A percentile compares a stretch with the other conserved stretches of the same genome.
These are phyloP conservation scores for Lepidium didymum DNA, from an alignment of 345 rosid species.

Conservation along the genomic window DNA sequence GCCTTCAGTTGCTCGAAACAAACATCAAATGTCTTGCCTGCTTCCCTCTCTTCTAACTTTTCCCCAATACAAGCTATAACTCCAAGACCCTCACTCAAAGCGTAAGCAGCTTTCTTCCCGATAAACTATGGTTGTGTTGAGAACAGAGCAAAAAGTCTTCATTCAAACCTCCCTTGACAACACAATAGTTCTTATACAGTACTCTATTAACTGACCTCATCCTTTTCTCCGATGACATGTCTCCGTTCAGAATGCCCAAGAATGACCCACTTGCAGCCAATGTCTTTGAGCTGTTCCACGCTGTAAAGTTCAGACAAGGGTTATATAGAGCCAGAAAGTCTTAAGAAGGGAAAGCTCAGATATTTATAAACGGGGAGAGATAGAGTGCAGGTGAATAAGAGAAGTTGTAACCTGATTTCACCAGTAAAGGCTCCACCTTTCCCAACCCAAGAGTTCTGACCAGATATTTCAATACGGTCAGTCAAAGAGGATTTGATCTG, in stretches of 20 bases:
- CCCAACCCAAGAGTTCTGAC: slow-evolving; percentile 93
- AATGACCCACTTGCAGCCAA: slow-evolving; percentile 95
- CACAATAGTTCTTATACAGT: neutral
- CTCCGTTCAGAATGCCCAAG: slow-evolving; percentile 98
- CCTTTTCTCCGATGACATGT: slow-evolving; percentile 83
- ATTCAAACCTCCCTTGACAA: neutral
- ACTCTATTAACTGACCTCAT: slow-evolving; percentile 50
- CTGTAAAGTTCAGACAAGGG: slow-evolving; percentile 28
- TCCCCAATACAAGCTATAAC: slow-evolving; percentile 97
- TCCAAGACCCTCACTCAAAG: slow-evolving; percentile 79
- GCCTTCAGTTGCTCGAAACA: slow-evolving; percentile 90
- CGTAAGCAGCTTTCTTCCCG: slow-evolving; percentile 96
- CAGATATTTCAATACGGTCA: slow-evolving; percentile 70
- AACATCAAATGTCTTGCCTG: slow-evolving; percentile 91
- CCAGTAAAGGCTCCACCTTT: slow-evolving; percentile 99
- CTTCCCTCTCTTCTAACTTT: slow-evolving; percentile 83
- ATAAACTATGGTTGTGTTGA: slow-evolving; percentile 51
- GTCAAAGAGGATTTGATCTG: slow-evolving; percentile 63
- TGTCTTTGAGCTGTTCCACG: slow-evolving; percentile 86
- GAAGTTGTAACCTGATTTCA: slow-evolving; percentile 73
- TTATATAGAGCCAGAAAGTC: neutral
- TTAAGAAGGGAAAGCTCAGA: neutral
- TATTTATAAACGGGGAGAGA: neutral
- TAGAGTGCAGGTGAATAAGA: neutral
- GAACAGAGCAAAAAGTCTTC: neutral